Evolutionary conservation across 352 stramenopile species (phyloP).

Genomic region (Phytopythium litorale): DNA sequence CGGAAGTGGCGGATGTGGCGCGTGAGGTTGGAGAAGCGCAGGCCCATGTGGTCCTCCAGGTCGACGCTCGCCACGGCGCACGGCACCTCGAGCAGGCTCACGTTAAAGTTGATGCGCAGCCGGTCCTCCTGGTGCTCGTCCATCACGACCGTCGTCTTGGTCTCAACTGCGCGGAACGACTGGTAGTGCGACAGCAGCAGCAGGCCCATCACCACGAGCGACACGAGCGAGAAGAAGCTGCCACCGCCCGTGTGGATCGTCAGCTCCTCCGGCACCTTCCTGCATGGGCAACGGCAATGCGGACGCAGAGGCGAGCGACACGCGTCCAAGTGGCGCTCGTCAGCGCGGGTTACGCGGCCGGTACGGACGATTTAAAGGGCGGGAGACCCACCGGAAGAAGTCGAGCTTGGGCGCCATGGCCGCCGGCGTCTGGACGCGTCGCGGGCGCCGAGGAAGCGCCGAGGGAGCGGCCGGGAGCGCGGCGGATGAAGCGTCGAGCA

Average conservation of each 20-base stretch:
- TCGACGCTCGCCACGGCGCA: conserved; percentile 73
- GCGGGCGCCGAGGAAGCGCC: neutral
- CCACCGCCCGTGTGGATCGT: conserved; percentile 54
- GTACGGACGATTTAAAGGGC: neutral
- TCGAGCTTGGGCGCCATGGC: conserved; percentile 33
- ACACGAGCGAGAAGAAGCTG: conserved; percentile 66
- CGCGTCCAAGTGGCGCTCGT: neutral
- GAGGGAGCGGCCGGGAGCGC: neutral
- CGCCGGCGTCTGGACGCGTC: neutral
- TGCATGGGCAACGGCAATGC: conserved; percentile 10
- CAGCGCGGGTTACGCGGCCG: conserved; percentile 5
- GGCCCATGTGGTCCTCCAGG: conserved; percentile 78
- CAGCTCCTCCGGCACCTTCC: conserved; percentile 75
- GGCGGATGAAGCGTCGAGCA: neutral
- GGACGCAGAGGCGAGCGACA: conserved; percentile 3
- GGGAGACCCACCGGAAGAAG: conserved; percentile 53
- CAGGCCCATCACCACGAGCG: conserved; percentile 46
- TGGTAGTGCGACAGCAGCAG: conserved; percentile 59
- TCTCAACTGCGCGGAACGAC: conserved; percentile 38
- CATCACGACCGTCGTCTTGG: conserved; percentile 56
- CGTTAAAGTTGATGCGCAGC: conserved; percentile 84
- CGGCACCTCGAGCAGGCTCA: conserved; percentile 69
- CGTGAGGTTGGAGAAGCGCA: conserved; percentile 71
- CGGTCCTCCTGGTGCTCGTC: conserved; percentile 79
- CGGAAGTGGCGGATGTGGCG: conserved; percentile 78